Evolutionary conservation across 768 basidiomycete species (phyloP), one percentile per base, ranked within the genome.

Genomic region (Lactarius hatsudake): DNA sequence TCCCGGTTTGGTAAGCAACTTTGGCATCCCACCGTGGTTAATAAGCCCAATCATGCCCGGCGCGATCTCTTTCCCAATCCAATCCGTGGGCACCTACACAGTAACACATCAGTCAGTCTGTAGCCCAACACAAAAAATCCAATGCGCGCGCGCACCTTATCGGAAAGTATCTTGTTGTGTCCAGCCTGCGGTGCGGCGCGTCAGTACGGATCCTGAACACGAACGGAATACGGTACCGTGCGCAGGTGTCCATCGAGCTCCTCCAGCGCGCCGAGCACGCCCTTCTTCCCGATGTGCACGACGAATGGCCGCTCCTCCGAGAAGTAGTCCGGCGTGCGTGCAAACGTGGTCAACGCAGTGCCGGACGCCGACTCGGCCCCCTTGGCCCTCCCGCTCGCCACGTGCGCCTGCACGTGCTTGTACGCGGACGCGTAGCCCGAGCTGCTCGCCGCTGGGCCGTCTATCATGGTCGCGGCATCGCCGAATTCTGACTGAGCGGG

Each of bases 41-140:
- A 93, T 87, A 4, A 93, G 77, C 2, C 92, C 93, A 34, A 93
- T 72, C 68, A 78, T 79, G 36, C 93, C 92, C 2, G 91, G 93
- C 40, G 81, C 80, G 58, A 93, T 83, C 75, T 93, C 89, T 60
- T 77, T 79, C 15, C 91, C 90, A 57, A 84, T 82, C 89, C 91
- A 91, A 64, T 82, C 81, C 6, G 86, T 83, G 13, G 90, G 91
- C 2, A 56, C 59, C 85, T 87, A 64, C 28, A 30, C 5, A 5
- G 30, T 30, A 32, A 32, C 10, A 36, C 28, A 28, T 34, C n/a
- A 55, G 12, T 67, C 36, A 42, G 30, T n/a, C 34, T 32, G 9
- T 12, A 17, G 26, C 12, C 30, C 56, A 13, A 45, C n/a, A n/a
- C n/a, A 48, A 15, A 28, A 36, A 23, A 10, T 30, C 28, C 28